Evolutionary conservation across 2,329 filamentous ascomycete species (phyloP), one percentile per base, ranked within the genome.

Genomic region (Ceratocystis colombiana): DNA sequence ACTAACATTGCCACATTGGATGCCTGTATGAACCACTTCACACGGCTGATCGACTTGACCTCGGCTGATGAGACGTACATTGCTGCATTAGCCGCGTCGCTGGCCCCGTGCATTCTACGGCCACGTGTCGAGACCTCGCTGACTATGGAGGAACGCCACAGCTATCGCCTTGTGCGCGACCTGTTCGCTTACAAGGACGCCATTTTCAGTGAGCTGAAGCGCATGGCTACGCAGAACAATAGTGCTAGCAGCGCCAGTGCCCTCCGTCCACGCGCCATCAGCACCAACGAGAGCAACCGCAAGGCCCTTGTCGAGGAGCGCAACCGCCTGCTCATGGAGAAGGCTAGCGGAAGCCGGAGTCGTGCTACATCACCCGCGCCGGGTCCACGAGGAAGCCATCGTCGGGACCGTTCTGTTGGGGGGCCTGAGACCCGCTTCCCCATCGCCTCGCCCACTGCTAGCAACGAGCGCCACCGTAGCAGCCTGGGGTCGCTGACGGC

Each of bases 1-100:
- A 91, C 94, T 70, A 99, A 99, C 75, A 99, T 99, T 75, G 94
- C 94, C 61, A 97, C 94, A n/a, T 85, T 99, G 68, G 94, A 99
- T 75, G 94, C 94, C 50, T 89, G 96, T 74, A 96, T 95, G 82
- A 97, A 96, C 70, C 94, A 99, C 77, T 97, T 99, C 75, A 96
- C 93, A 48, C 89, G 94, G 68, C 80, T 99, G 68, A 95, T 99
- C 73, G 94, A 99, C 75, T 82, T 99, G 69, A 99, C 94, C 1
- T 97, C 93, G 15, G 94, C 94, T 41, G 93, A 96, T 71, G 94
- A 99, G 73, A 79, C 85, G 55, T 99, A 96, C 73, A 78, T 96
- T 67, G 74, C 86, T 12, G 79, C 86, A 46, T 83, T 99, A 48
- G 89, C 91, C 1, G 85, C 85, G 30, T 78, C 80, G 5, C 80